A percentile compares a stretch with the other conserved stretches of the same genome.
phyloP scores from a whole-genome alignment of 2,329 filamentous ascomycete species.

The Aspergillus neoniger region DNA sequence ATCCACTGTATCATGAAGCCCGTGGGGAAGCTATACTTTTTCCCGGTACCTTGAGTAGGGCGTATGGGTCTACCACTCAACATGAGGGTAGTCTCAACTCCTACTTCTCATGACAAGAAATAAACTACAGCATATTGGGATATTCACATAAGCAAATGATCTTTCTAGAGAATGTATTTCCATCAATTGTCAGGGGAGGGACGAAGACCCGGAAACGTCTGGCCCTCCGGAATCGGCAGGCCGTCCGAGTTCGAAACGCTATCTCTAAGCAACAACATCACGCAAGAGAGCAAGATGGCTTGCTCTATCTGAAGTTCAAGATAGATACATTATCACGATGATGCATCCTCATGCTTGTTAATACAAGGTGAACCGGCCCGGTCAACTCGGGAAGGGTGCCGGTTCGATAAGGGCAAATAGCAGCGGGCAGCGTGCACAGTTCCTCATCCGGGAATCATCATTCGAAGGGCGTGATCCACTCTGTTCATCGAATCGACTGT shows the following conservation, averaged over 20 bases:
- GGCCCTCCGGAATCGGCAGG: no score
- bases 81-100: no score
- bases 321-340: not conserved
- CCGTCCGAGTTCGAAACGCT: no score
- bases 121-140: no score
- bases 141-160: no score
- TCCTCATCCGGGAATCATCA: not conserved
- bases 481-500: not conserved
- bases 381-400: not conserved
- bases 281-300: no score
- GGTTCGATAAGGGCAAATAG: not conserved
- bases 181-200: no score
- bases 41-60: not conserved
- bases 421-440: not conserved
- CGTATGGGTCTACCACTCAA: not conserved
- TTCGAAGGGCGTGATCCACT: slow-evolving; percentile 7
- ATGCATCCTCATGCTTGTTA: no score
- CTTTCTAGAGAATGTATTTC: no score
- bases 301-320: not conserved
- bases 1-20: not conserved
- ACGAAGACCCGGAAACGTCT: no score
- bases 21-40: not conserved
- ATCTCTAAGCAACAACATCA: no score
- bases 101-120: no score
- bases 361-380: not conserved